Percentiles rank a stretch among this genome's conserved stretches.
Evolutionary conservation across 2,329 filamentous ascomycete genomes (phyloP).

Genomic region (Xylariaceae sp.): DNA sequence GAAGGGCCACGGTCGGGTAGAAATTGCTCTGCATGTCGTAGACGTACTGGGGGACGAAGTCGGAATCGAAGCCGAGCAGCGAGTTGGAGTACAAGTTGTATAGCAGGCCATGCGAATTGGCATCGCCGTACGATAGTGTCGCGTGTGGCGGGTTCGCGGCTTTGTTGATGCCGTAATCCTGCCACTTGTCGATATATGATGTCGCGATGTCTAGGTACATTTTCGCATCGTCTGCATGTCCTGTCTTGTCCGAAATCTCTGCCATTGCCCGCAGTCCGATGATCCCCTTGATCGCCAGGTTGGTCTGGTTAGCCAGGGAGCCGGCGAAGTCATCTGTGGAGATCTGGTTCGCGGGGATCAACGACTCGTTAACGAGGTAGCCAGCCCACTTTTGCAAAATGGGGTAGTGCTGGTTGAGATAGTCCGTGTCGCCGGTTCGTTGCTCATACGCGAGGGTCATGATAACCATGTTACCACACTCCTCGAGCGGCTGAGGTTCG

Average conservation of each 20-base stretch:
- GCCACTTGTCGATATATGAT: conserved; percentile 69
- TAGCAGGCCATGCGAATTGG: conserved; percentile 50
- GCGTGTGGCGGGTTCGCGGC: conserved; percentile 61
- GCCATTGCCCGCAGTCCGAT: conserved; percentile 79
- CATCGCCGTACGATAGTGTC: conserved; percentile 73
- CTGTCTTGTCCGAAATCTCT: conserved; percentile 60
- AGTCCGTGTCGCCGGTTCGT: conserved; percentile 47
- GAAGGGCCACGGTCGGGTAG: conserved; percentile 67
- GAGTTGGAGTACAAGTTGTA: conserved; percentile 83
- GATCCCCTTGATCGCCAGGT: conserved; percentile 78
- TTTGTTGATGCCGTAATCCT: conserved; percentile 63
- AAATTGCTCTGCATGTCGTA: conserved; percentile 75
- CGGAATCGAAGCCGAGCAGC: conserved; percentile 61
- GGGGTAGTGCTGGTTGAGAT: conserved; percentile 62
- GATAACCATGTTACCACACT: conserved; percentile 78
- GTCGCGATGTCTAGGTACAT: conserved; percentile 61
- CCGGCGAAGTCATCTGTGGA: conserved; percentile 84
- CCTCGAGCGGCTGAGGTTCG: conserved; percentile 73
- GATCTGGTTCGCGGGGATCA: conserved; percentile 71
- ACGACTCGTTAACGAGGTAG: conserved; percentile 70
- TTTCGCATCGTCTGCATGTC: conserved; percentile 51
- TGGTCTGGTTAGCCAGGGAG: conserved; percentile 72
- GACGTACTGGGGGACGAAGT: conserved; percentile 67
- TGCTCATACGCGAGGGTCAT: conserved; percentile 70
- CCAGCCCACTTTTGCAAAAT: conserved; percentile 75